These are phyloP conservation scores for Corrigiola litoralis DNA, from an alignment of 179 eudicot species.

Conservation along the genomic window DNA sequence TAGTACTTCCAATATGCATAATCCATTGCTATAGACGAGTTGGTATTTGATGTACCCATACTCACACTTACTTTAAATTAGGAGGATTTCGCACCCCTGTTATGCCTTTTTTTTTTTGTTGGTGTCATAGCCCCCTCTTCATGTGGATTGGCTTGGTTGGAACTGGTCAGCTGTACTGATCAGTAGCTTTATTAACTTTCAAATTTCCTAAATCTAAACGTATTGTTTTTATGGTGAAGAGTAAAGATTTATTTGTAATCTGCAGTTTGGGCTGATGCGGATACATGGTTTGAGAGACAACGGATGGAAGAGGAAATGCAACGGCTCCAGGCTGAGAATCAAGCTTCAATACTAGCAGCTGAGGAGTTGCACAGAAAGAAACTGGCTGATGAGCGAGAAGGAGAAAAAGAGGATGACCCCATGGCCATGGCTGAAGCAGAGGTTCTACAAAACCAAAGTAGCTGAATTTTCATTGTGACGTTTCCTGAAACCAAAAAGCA, in stretches of 20 bases:
- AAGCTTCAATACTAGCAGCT: slow-evolving; percentile 65
- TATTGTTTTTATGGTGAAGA: too few species aligned
- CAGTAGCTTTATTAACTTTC: too few species aligned
- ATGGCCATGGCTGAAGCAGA: slow-evolving; percentile 86
- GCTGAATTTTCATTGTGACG: background rate
- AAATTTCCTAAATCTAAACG: too few species aligned
- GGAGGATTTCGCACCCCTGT: too few species aligned
- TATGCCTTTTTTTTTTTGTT: too few species aligned
- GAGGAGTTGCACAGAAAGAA: slow-evolving; percentile 86
- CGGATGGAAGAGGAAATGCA: slow-evolving; percentile 95
- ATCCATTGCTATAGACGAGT: too few species aligned
- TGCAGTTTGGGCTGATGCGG: slow-evolving; percentile 95
- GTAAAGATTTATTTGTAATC: background rate
- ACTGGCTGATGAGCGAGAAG: slow-evolving; percentile 82
- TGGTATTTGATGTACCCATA: too few species aligned
- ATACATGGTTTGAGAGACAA: slow-evolving; percentile 96
- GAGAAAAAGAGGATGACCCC: slow-evolving; percentile 69
- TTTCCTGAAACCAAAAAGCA: background rate
- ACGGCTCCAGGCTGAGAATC: slow-evolving; percentile 72
- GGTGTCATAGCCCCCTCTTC: too few species aligned
- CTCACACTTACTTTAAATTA: too few species aligned
- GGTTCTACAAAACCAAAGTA: slow-evolving; percentile 41
- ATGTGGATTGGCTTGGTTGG: too few species aligned
- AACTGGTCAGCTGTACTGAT: too few species aligned
- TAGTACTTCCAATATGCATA: too few species aligned